Evolutionary conservation across 345 rosid genomes (phyloP), one percentile per base, ranked within the genome.

Genomic region (Viola odorata): DNA sequence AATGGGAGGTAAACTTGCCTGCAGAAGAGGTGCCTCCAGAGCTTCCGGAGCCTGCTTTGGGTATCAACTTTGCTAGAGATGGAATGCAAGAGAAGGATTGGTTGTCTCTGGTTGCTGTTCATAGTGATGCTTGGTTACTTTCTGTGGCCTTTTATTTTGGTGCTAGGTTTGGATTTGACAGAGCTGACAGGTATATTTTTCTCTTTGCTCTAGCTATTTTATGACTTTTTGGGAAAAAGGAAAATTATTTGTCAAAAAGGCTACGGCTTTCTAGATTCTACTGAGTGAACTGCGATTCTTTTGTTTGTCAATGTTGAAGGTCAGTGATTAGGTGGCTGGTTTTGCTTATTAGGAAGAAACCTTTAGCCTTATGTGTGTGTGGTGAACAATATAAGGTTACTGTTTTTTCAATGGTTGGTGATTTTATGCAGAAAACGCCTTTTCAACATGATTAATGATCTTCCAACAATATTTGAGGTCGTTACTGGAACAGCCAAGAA

Each of bases 11-110:
- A 55, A 67, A 67, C 59, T 60, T 67, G 32, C 71, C 71, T 0
- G 71, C 71, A 23, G 71, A 67, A 60, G 71, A 68, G 72, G 72
- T 68, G 10, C 72, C 72, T 55, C 72, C 72, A 37, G 72, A 68
- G 60, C 65, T 68, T 68, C 72, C 72, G 0, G 72, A 68, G 56
- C 72, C 72, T 60, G 72, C 72, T 14, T 49, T 68, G 49, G 71
- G 71, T 37, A 67, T 67, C 57, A 67, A 67, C 52, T 67, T 67
- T 60, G 71, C 71, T 6, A 59, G 71, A 37, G 71, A 67, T 9
- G 71, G 71, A 16, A 67, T 67, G 71, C 65, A 67, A 67, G 71
- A 67, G 39, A 67, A 67, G 53, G 71, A 67, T 40, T 67, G 71
- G 71, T 53, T 67, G 55, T 67, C 71, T 16, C 48, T 67, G 53